Base-by-base conservation (phyloP, 768 basidiomycete genomes). In the Paxillus ammoniavirescens region DNA sequence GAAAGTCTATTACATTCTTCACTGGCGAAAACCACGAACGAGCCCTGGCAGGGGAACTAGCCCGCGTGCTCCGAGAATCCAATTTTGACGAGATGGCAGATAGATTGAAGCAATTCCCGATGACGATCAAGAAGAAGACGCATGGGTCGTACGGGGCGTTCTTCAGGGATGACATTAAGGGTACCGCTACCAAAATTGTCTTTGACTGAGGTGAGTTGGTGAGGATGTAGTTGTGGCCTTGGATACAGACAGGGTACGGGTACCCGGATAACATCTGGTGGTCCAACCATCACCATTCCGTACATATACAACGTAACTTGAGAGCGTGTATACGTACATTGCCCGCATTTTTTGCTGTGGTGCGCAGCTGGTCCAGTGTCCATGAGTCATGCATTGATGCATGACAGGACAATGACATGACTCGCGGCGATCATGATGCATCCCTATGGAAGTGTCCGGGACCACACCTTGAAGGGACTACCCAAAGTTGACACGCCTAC, bases 41-140 rank as follows among this genome's bases (percentile, higher is more conserved):
- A 46, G 79, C 85, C 18, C 77, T 97, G 3, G 95, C 97, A 8
- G 97, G 97, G 8, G 96, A 98, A 69, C 81, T 98, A 52, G 93
- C 93, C 60, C 81, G 91, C 8, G 92, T 99, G 38, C 77, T 98
- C 50, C 75, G 87, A 49, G 97, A 98, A 68, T 87, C 89, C 42
- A 91, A 89, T 30, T 91, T 90, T 58, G 82, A 88, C 52, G 82
- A 86, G 45, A 83, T 89, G 59, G 85, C 73, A 5, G 68, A 69
- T 49, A 61, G 52, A 23, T 75, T 97, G 72, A 83, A 86, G 54
- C 85, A 86, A 63, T 98, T 97, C 77, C 93, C 93, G 47, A 92
- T 95, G 82, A 91, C 94, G 54, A 93, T 98, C 75, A 97, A 96
- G 78, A 98, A 98, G 80, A 92, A 85, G 79, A 83, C 87, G 61